Conservation (phyloP, 1,284 basidiomycete species). For the Boletus holoroseus region DNA sequence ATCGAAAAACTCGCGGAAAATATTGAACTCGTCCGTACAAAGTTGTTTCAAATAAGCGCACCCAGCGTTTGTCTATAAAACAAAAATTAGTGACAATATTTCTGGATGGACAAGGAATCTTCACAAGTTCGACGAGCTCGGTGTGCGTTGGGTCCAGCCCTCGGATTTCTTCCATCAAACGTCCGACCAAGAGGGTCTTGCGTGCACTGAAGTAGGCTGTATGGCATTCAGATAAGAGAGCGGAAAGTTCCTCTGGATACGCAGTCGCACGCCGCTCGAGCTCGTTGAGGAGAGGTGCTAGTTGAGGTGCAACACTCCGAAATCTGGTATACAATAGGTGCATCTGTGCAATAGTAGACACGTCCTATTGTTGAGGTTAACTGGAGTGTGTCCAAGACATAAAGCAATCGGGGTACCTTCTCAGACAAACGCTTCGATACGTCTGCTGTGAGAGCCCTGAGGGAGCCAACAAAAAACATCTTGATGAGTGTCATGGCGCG, state of each 20-base stretch:
- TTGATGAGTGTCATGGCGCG: conserved; percentile 94
- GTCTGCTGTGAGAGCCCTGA: conserved; percentile 70
- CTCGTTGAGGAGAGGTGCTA: conserved; percentile 76
- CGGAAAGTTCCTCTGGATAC: conserved; percentile 73
- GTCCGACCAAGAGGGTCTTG: conserved; percentile 61
- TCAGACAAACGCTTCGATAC: conserved; percentile 69
- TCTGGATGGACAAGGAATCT: conserved; percentile 21
- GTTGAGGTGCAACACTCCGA: conserved; percentile 58
- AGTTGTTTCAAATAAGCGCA: conserved; percentile 88
- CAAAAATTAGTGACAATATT: conserved; percentile 1
- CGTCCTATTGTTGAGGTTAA: conserved; percentile 45
- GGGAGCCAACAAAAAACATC: conserved; percentile 84
- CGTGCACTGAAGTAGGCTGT: conserved; percentile 72
- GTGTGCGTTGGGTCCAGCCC: conserved; percentile 71
- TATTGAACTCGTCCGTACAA: conserved; percentile 80
- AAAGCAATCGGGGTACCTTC: conserved; percentile 43
- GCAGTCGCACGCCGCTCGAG: conserved; percentile 70
- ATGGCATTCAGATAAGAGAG: conserved; percentile 80
- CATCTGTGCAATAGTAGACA: conserved; percentile 75
- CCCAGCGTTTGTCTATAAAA: conserved; percentile 70
- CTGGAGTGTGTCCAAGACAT: background rate
- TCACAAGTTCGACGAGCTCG: conserved; percentile 81
- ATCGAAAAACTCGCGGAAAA: conserved; percentile 81
- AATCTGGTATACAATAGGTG: conserved; percentile 90
- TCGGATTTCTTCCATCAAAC: conserved; percentile 74